Base-by-base conservation (phyloP, 2,329 filamentous ascomycete species). In the Phyllosticta citriasiana region DNA sequence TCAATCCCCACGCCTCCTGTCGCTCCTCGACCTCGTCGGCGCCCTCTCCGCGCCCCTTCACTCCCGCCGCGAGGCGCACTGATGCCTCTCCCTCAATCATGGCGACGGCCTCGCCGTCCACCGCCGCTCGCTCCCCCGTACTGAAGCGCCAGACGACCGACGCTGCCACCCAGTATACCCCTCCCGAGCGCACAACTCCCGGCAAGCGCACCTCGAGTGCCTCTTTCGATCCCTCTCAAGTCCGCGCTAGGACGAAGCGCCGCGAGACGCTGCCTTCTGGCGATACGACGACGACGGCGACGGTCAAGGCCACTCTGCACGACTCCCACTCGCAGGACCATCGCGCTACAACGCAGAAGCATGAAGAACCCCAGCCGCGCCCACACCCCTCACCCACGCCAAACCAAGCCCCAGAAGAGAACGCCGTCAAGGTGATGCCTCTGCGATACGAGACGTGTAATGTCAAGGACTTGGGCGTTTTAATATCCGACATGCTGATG, bases 401-500 rank as follows among this genome's bases (percentile, higher is more conserved):
- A 7, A n/a, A 16, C 12, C 40, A 47, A 47, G 40, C 14, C 6
- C 64, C 68, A 26, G 68, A 69, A 61, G 74, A 76, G 14, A 76
- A 78, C 3, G 74, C 73, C 2, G 68, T 78, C 59, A 86, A 84
- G 69, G 66, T 80, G 62, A 81, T 94, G 70, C 88, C 94, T 0
- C 74, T 82, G 63, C 81, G 82, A 68, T 99, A 99, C 73, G 91
- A 96, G 73, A 78, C 85, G 10, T 96, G 90, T 72, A 80, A 88
- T 50, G 84, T 89, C 8, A 88, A 91, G 69, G 92, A 97, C 71
- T 84, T 99, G 71, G 94, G 96, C 27, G 81, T 93, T 52, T 78
- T 99, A 63, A 94, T 99, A 66, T 86, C 92, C 54, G 90, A 95
- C 70, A 97, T 99, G 94, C 82, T 99, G 55, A 87, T 92, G 74